Evolutionary conservation across 2,329 filamentous ascomycete genomes (phyloP), one percentile per base, ranked within the genome.

Genomic region (Pyrenochaeta sp.): DNA sequence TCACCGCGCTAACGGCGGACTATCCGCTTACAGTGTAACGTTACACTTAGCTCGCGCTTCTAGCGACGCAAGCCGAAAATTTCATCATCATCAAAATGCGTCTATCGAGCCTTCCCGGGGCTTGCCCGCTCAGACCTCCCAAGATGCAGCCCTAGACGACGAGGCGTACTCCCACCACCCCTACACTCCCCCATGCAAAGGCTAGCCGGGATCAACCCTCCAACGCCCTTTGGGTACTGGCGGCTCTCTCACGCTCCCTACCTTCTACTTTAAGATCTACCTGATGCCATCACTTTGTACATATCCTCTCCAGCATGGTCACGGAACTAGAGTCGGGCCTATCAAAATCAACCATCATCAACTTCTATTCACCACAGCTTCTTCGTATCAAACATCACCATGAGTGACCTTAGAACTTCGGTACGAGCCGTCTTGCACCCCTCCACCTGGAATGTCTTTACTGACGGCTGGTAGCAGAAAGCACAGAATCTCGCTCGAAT

Each of bases 401-500:
- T 76, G 74, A 68, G 58, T 65, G 73, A 74, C 25, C 50, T 60
- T 7, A 69, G 68, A 37, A 36, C 59, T 56, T 68, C 68, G 58
- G 72, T 72, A 45, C 46, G 51, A 45, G 32, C 49, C 42, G 12
- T n/a, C 24, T 9, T 48, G 45, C 24, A 47, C 39, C 10, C 13
- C 24, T 13, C 19, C 24, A 10, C 28, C 25, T 36, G 24, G 15
- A 15, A 34, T 49, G 40, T 34, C 43, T 22, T 27, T 32, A 15
- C 57, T 66, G 30, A 70, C 56, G 12, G 30, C 24, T 22, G 19
- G 5, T 40, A 66, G 61, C 63, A 77, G 58, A 77, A 75, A 58
- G 68, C 70, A 36, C 75, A 78, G 52, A 81, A 81, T 51, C 77
- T 82, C 34, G 84, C 85, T 46, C 88, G 90, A 56, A 89, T 92